Base-by-base conservation (phyloP, 768 basidiomycete genomes). In the Amanita jacksonii region DNA sequence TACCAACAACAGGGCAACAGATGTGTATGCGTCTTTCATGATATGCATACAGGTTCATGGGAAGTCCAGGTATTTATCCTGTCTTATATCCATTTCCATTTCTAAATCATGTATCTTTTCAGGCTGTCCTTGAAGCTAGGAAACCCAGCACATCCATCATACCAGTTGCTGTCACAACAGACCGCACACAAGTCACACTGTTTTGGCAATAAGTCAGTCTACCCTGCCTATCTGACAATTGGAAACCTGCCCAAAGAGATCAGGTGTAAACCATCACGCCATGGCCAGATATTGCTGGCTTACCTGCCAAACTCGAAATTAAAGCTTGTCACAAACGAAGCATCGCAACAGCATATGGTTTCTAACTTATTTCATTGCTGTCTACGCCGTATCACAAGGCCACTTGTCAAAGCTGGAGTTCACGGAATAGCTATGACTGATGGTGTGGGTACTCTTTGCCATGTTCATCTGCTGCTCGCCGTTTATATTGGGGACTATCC, bases 161-260 rank as follows among this genome's bases (percentile, higher is more conserved):
- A 0, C 72, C 71, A 0, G 38, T 76, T 4, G 71, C 75, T 15
- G 52, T 76, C 3, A 61, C 69, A 0, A 61, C 69, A 0, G 70
- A 76, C 52, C 73, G 73, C 39, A 73, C 69, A 0, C 57, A 63
- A 41, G 52, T 73, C 0, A 67, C 67, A 0, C 43, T 54, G 1
- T 68, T 73, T n/a, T 44, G 51, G 62, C 1, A 63, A 68, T 45
- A 69, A 73, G 47, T 41, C 49, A 18, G 66, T 67, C 8, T 73
- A 69, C 51, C 73, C 72, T 0, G 59, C 74, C 0, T 76, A 76
- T 47, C 38, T 74, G 13, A 69, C 72, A 1, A 64, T 74, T 43
- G 71, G 70, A 0, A 73, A 73, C 43, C 56, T 74, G 9, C 50
- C 53, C 0, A 69, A 66, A 38, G 50, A 51, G 3, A 52, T 62